These are phyloP conservation scores for Phytophthora sojae DNA, from an alignment of 352 stramenopile species.

Conservation along the genomic window DNA sequence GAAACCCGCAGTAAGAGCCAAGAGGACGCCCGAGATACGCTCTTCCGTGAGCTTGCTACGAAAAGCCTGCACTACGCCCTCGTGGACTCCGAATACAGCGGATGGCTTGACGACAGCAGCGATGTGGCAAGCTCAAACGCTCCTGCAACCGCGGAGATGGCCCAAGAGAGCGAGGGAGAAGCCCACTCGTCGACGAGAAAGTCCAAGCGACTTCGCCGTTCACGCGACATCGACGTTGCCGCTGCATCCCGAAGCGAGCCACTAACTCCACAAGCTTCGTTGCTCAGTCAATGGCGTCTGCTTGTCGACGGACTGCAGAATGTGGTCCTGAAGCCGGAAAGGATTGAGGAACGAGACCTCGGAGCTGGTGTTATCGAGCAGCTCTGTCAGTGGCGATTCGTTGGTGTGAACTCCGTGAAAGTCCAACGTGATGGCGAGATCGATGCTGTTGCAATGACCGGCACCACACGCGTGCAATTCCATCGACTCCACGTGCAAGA, in stretches of 20 bases:
- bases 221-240: slow-evolving; percentile 21
- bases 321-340: slow-evolving; percentile 40
- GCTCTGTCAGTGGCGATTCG: slow-evolving; percentile 39
- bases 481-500: slow-evolving; percentile 20
- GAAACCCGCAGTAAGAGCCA: neutral
- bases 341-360: slow-evolving; percentile 23
- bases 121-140: neutral
- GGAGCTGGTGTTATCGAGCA: slow-evolving; percentile 17
- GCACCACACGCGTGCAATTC: slow-evolving; percentile 43
- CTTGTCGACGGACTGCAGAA: slow-evolving; percentile 49
- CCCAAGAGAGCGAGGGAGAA: neutral
- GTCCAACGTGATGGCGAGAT: slow-evolving; percentile 31
- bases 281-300: slow-evolving; percentile 44
- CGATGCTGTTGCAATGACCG: slow-evolving; percentile 27
- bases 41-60: slow-evolving; percentile 37
- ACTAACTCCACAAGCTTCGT: slow-evolving; percentile 8
- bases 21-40: slow-evolving; percentile 3
- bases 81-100: slow-evolving; percentile 41
- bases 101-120: slow-evolving; percentile 11
- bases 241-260: neutral
- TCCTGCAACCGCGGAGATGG: neutral
- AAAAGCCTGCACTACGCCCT: slow-evolving; percentile 51
- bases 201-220: slow-evolving; percentile 23
- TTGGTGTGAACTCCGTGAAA: slow-evolving; percentile 25
- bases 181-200: slow-evolving; percentile 2